These are phyloP conservation scores for Sugiyamaella pinicola DNA, from an alignment of 1,139 yeast species.

Conservation along the genomic window DNA sequence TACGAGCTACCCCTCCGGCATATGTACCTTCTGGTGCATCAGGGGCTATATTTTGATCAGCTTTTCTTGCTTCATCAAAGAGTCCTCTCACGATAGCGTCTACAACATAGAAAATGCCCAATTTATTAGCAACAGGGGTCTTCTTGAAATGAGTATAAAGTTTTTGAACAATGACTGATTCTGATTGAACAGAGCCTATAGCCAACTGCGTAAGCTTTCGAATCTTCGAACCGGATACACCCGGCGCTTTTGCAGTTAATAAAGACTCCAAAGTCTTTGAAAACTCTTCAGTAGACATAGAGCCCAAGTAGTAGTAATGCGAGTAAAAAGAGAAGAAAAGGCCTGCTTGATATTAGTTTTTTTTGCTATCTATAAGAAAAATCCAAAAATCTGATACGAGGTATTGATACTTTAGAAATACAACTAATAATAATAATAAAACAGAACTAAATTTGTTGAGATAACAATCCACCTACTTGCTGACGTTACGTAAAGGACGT, in stretches of 20 bases:
- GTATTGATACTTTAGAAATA: conserved; percentile 11
- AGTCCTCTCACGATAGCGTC: conserved; percentile 90
- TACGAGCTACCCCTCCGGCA: conserved; percentile 65
- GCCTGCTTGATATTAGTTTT: neutral
- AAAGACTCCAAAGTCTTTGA: conserved; percentile 73
- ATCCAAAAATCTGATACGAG: conserved; percentile 5
- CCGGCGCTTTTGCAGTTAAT: conserved; percentile 78
- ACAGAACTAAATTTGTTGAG: neutral
- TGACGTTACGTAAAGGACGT: neutral
- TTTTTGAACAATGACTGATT: conserved; percentile 59
- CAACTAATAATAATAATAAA: conserved; percentile 2
- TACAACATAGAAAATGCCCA: conserved; percentile 87
- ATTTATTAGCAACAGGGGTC: conserved; percentile 78
- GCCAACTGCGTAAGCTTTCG: conserved; percentile 81
- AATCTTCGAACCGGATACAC: conserved; percentile 95
- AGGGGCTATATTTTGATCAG: conserved; percentile 46
- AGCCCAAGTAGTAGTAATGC: neutral
- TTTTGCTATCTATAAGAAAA: conserved; percentile 1
- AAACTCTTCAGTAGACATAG: conserved; percentile 54
- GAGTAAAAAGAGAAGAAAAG: no score
- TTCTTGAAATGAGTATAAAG: conserved; percentile 71
- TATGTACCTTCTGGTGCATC: conserved; percentile 66
- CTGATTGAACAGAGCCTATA: conserved; percentile 63
- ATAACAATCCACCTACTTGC: neutral
- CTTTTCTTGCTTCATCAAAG: conserved; percentile 69